A percentile compares a stretch with the other conserved stretches of the same genome.
Conservation (phyloP, 345 rosid species). For the Stellera chamaejasme region DNA sequence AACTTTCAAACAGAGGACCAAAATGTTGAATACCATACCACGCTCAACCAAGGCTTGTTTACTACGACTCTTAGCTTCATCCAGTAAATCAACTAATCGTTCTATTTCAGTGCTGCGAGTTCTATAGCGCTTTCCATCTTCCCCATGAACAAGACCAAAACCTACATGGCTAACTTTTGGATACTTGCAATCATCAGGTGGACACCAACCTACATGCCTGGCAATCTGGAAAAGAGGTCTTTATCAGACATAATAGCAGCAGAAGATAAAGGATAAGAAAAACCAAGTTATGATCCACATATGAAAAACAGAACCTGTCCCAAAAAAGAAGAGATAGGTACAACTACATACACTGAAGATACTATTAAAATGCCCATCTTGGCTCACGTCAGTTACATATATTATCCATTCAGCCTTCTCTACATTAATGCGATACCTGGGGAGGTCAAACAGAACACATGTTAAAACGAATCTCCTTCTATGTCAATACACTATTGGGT, state of each 20-base stretch:
- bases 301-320: too few relatives aligned
- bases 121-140: constrained; percentile 86
- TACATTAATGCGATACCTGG: constrained; percentile 87
- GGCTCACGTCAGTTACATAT: constrained; percentile 96
- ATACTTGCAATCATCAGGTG: constrained; percentile 36
- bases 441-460: neutral
- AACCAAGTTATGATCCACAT: neutral
- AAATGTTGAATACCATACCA: constrained; percentile 34
- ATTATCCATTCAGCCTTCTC: constrained; percentile 97
- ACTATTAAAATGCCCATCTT: constrained; percentile 75
- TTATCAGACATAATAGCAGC: too few relatives aligned
- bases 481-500: too few relatives aligned
- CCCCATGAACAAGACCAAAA: constrained; percentile 94
- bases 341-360: constrained; percentile 5
- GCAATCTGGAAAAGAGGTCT: constrained; percentile 50
- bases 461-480: neutral
- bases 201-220: constrained; percentile 81
- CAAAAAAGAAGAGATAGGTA: too few relatives aligned
- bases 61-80: constrained; percentile 88
- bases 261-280: constrained; percentile 11
- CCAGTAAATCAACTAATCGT: constrained; percentile 86
- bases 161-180: constrained; percentile 84
- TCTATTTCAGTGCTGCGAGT: constrained; percentile 84
- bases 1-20: constrained; percentile 11
- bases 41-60: constrained; percentile 68